These are phyloP conservation scores for Candida lessepsii DNA, from an alignment of 805 yeast species.

Conservation along the genomic window DNA sequence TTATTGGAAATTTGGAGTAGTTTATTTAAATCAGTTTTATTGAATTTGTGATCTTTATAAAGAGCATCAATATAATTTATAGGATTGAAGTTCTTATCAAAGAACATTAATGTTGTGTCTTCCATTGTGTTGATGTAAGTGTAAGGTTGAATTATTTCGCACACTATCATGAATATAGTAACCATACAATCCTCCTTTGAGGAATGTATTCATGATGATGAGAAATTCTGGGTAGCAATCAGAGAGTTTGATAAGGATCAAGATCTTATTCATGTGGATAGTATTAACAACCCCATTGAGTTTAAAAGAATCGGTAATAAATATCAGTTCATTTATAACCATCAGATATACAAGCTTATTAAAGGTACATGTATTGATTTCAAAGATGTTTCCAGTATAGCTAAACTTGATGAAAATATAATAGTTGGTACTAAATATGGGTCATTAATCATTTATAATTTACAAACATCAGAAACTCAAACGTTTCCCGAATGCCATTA, in stretches of 20 bases:
- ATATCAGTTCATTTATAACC: conserved; percentile 4
- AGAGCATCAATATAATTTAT: conserved; percentile 65
- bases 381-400: conserved; percentile 8
- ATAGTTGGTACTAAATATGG: conserved; percentile 18
- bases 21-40: conserved; percentile 27
- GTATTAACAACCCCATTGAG: not conserved
- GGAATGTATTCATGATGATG: conserved; percentile 43
- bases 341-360: conserved; percentile 2
- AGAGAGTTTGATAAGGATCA: conserved; percentile 9
- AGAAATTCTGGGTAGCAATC: conserved; percentile 45
- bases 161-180: conserved; percentile 19
- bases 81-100: conserved; percentile 64
- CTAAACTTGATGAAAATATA: conserved; percentile 9
- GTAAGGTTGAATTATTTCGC: conserved; percentile 1
- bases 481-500: conserved; percentile 42
- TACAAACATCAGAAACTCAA: conserved; percentile 6
- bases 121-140: conserved; percentile 9
- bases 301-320: conserved; percentile 3
- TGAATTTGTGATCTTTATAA: conserved; percentile 30
- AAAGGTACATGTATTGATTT: conserved; percentile 7
- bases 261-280: conserved; percentile 1
- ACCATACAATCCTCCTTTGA: conserved; percentile 47
- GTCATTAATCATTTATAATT: conserved; percentile 13
- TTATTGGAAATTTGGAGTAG: conserved; percentile 50
- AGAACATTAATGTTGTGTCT: conserved; percentile 62